phyloP scores from a whole-genome alignment of 345 rosid genomes.

The Pistacia integerrima region DNA sequence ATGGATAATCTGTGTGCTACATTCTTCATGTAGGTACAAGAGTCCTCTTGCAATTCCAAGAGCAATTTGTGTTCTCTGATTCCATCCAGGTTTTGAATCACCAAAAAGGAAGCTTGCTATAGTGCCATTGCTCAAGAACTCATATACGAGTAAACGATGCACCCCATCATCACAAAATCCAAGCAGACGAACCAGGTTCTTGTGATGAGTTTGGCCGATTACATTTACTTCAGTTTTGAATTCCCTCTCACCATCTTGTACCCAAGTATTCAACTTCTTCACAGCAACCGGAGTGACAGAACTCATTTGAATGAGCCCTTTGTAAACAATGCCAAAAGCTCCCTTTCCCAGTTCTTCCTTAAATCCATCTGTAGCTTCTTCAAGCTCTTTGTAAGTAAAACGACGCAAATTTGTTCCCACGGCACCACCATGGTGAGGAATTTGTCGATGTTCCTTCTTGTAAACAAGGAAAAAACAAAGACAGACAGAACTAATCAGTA shows the following conservation, averaged over 20 bases:
- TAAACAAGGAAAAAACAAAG: constrained; percentile 13
- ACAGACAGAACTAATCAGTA: constrained; percentile 15
- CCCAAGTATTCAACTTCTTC: constrained; percentile 38
- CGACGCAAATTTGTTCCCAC: constrained; percentile 27
- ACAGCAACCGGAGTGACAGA: constrained; percentile 34
- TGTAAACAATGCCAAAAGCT: constrained; percentile 35
- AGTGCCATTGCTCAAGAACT: constrained; percentile 56
- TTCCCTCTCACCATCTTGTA: constrained; percentile 47
- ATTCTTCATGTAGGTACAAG: constrained; percentile 59
- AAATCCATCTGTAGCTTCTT: constrained; percentile 36
- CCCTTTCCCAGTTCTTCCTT: constrained; percentile 44
- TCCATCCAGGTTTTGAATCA: constrained; percentile 44
- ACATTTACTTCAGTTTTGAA: constrained; percentile 53
- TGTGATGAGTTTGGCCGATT: constrained; percentile 57
- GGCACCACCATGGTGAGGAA: background rate
- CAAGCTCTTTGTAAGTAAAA: constrained; percentile 37
- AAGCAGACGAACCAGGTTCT: constrained; percentile 47
- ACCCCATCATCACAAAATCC: constrained; percentile 57
- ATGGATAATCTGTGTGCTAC: constrained; percentile 56
- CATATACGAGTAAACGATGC: constrained; percentile 49
- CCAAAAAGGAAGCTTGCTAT: constrained; percentile 45
- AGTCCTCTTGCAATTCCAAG: constrained; percentile 52
- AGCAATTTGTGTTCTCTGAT: constrained; percentile 42
- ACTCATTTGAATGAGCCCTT: constrained; percentile 31
- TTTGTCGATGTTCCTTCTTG: background rate